Percentiles rank a stretch among this genome's conserved stretches.
These are phyloP conservation scores for Coemansia sp. DNA, from an alignment of 192 early-diverging fungal species.

Conservation along the genomic window DNA sequence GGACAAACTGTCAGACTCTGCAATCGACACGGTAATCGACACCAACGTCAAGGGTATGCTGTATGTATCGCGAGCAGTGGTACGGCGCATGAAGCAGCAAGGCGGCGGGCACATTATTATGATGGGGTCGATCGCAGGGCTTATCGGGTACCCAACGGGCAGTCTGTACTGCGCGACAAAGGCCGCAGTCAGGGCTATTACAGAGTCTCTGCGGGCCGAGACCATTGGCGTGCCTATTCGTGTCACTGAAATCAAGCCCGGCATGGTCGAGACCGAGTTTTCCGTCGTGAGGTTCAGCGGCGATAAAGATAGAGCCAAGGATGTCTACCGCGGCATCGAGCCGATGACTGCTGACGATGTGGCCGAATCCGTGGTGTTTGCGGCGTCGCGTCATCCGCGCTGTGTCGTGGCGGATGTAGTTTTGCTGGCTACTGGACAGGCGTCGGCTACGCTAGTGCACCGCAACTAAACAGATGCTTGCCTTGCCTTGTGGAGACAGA, in stretches of 20 bases:
- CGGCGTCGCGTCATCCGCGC: constrained; percentile 64
- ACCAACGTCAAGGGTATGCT: constrained; percentile 92
- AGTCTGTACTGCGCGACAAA: constrained; percentile 86
- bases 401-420: constrained; percentile 43
- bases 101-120: constrained; percentile 82
- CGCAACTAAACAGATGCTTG: constrained; percentile 12
- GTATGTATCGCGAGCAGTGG: constrained; percentile 76
- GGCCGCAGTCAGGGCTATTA: constrained; percentile 81
- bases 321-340: constrained; percentile 79
- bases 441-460: constrained; percentile 26
- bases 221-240: constrained; percentile 70
- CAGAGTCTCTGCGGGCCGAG: constrained; percentile 73
- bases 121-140: constrained; percentile 78
- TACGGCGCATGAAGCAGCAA: constrained; percentile 73
- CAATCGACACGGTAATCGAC: constrained; percentile 79
- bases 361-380: constrained; percentile 79
- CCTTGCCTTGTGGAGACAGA: neutral
- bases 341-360: constrained; percentile 74
- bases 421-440: constrained; percentile 42
- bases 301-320: constrained; percentile 64
- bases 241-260: constrained; percentile 83
- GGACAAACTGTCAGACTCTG: constrained; percentile 61
- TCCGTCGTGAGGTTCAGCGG: constrained; percentile 76
- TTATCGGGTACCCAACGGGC: constrained; percentile 66
- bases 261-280: constrained; percentile 93